Conservation (phyloP, 2,329 filamentous ascomycete genomes). For the Emmonsiellopsis sp. region DNA sequence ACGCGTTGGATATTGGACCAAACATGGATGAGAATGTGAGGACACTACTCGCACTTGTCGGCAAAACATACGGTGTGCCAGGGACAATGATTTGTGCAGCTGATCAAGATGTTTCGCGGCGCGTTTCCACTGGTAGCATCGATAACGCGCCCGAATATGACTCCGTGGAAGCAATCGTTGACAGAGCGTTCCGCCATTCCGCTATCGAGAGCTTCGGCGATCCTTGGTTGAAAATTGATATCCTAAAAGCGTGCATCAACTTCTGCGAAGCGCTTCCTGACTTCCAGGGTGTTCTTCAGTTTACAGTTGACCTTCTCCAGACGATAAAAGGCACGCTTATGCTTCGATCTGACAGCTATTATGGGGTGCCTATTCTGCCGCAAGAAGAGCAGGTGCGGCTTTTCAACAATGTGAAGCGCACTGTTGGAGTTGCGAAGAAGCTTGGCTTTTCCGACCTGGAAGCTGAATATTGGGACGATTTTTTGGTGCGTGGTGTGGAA, state of each 20-base stretch:
- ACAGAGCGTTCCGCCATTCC: slow-evolving; percentile 38
- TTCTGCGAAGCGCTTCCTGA: slow-evolving; percentile 91
- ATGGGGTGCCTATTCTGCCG: slow-evolving; percentile 60
- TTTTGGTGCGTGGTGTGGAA: slow-evolving; percentile 69
- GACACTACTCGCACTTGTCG: slow-evolving; percentile 27
- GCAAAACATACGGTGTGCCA: slow-evolving; percentile 33
- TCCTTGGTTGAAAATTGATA: slow-evolving; percentile 69
- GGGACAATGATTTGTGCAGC: slow-evolving; percentile 23
- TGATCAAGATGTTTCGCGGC: background rate
- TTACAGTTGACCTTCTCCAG: slow-evolving; percentile 74
- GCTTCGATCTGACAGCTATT: slow-evolving; percentile 56
- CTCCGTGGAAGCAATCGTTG: slow-evolving; percentile 29
- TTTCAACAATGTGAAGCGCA: slow-evolving; percentile 78
- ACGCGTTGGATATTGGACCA: slow-evolving; percentile 32
- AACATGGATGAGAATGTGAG: slow-evolving; percentile 36
- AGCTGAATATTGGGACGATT: slow-evolving; percentile 96
- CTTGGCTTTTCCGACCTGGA: slow-evolving; percentile 61
- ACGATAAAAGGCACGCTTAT: slow-evolving; percentile 69
- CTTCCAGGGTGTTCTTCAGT: slow-evolving; percentile 79
- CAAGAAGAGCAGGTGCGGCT: slow-evolving; percentile 78
- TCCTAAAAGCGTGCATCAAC: slow-evolving; percentile 81
- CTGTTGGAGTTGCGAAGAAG: slow-evolving; percentile 65
- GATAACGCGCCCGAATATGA: slow-evolving; percentile 22
- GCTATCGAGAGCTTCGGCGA: slow-evolving; percentile 59
- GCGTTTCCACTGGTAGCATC: slow-evolving; percentile 10